Percentiles rank a stretch among this genome's conserved stretches.
These are phyloP conservation scores for Schwanniomyces vanrijiae DNA, from an alignment of 805 yeast species.

Conservation along the genomic window DNA sequence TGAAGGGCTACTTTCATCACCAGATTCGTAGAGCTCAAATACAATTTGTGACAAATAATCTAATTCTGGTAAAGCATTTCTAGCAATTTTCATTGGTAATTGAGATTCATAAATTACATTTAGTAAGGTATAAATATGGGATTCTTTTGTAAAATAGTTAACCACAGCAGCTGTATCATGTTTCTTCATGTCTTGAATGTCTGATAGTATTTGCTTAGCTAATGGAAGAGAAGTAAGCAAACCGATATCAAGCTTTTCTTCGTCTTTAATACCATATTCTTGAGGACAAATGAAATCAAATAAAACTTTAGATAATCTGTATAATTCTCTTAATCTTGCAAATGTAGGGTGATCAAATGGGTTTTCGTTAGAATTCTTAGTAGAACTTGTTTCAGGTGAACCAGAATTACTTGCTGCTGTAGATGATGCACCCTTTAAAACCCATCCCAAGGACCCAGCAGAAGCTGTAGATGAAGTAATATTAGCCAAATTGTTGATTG, in stretches of 20 bases:
- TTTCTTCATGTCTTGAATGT: conserved; percentile 75
- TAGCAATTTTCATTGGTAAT: conserved; percentile 90
- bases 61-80: conserved; percentile 94
- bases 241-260: conserved; percentile 95
- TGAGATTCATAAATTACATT: conserved; percentile 91
- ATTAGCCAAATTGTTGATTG: conserved; percentile 20
- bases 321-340: conserved; percentile 81
- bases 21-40: conserved; percentile 87
- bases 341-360: conserved; percentile 78
- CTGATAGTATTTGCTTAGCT: conserved; percentile 81
- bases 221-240: conserved; percentile 89
- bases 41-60: conserved; percentile 94
- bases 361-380: conserved; percentile 23
- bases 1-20: conserved; percentile 57
- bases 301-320: conserved; percentile 84
- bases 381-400: not conserved
- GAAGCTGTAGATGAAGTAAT: conserved; percentile 28
- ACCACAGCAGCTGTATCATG: conserved; percentile 82
- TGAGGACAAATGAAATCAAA: conserved; percentile 98
- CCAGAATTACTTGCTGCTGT: conserved; percentile 11
- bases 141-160: conserved; percentile 93
- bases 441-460: conserved; percentile 78
- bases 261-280: conserved; percentile 95
- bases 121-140: conserved; percentile 90
- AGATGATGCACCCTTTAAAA: conserved; percentile 45